A percentile compares a stretch with the other conserved stretches of the same genome.
Conservation (phyloP, 805 yeast genomes). For the Yamadazyma paraphyllophila region DNA sequence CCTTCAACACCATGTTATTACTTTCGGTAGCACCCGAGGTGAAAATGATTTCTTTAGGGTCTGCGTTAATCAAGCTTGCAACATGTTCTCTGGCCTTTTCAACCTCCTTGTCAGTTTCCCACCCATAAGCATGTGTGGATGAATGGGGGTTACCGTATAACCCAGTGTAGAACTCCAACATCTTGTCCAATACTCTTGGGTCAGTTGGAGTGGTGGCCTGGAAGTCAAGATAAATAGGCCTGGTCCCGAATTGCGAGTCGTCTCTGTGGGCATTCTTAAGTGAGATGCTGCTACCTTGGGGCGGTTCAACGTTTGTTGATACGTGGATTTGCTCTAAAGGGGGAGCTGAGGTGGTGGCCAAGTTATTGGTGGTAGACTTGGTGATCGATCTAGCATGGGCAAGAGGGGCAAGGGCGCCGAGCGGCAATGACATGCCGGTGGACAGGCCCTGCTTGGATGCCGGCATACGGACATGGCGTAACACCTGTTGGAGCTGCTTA, state of each 20-base stretch:
- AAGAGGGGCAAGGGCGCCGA: neutral
- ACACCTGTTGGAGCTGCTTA: neutral
- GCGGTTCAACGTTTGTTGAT: slow-evolving; percentile 32
- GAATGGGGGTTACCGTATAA: slow-evolving; percentile 98
- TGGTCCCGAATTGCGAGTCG: slow-evolving; percentile 53
- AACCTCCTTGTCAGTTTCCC: slow-evolving; percentile 95
- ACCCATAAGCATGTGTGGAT: slow-evolving; percentile 94
- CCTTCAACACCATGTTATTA: slow-evolving; percentile 92
- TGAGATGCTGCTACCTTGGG: slow-evolving; percentile 46
- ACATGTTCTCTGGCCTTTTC: slow-evolving; percentile 82
- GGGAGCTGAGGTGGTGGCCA: slow-evolving; percentile 9
- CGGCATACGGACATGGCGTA: neutral
- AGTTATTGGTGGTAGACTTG: slow-evolving; percentile 1
- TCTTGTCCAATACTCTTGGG: slow-evolving; percentile 89
- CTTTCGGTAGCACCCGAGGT: slow-evolving; percentile 98
- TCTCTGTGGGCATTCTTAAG: slow-evolving; percentile 46
- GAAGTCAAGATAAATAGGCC: slow-evolving; percentile 95
- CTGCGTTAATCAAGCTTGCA: slow-evolving; percentile 85
- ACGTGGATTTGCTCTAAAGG: slow-evolving; percentile 5
- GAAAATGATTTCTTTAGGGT: slow-evolving; percentile 94
- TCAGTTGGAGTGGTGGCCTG: slow-evolving; percentile 99
- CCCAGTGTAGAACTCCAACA: slow-evolving; percentile 86
- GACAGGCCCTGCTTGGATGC: neutral
- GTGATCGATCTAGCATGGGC: neutral
- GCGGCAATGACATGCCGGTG: neutral